Conservation (phyloP, 306 rosid genomes). For the Inga laurina region DNA sequence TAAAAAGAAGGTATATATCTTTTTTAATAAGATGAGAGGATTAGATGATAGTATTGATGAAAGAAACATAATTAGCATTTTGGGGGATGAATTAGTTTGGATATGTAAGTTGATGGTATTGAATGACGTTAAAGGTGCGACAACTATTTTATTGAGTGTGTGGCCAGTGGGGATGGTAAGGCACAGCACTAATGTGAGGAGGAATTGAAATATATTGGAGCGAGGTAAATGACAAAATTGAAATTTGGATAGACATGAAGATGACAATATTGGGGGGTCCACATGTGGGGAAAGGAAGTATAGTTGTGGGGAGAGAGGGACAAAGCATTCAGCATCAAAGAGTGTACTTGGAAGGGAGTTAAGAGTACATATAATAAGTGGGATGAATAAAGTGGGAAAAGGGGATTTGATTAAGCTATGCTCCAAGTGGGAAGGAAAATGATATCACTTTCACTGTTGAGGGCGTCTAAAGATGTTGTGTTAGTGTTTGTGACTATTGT, state of each 20-base stretch:
- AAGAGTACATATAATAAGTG: constrained; percentile 26
- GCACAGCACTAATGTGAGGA: not conserved
- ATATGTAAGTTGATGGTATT: no score
- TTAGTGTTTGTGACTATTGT: not conserved
- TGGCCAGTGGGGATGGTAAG: constrained; percentile 14
- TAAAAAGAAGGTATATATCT: no score
- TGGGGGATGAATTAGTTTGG: no score
- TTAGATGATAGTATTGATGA: no score
- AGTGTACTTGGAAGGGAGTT: constrained; percentile 39
- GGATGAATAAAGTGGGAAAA: constrained; percentile 30
- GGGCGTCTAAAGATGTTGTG: no score
- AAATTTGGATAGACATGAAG: not conserved
- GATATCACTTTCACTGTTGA: constrained; percentile 1
- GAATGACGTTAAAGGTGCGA: not conserved
- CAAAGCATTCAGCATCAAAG: constrained; percentile 34
- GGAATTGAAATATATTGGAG: not conserved
- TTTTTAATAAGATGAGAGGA: no score
- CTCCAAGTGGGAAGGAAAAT: constrained; percentile 18
- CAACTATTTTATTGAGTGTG: not conserved
- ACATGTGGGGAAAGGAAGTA: constrained; percentile 29
- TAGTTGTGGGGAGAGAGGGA: constrained; percentile 32
- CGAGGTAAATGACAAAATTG: constrained; percentile 35
- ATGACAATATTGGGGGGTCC: constrained; percentile 35
- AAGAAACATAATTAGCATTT: no score
- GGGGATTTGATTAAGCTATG: constrained; percentile 29